Conservation (phyloP, 2,329 filamentous ascomycete species). For the Sporothrix pseudoabietina region DNA sequence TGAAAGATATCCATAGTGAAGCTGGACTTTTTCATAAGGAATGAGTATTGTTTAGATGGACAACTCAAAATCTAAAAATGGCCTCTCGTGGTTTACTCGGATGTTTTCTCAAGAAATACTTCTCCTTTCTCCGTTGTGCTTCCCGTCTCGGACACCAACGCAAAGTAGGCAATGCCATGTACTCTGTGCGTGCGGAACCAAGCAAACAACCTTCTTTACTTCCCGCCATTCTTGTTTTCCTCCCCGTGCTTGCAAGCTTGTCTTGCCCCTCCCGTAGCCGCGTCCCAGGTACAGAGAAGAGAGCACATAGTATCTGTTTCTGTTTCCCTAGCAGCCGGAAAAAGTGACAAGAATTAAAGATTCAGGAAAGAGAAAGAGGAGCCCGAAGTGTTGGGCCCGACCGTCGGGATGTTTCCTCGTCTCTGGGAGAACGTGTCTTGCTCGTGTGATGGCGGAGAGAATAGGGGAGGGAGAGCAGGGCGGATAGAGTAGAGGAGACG, state of each 20-base stretch:
- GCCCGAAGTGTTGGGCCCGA: neutral
- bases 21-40: neutral
- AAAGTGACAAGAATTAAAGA: neutral
- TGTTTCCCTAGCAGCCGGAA: neutral
- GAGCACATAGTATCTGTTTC: neutral
- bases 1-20: slow-evolving; percentile 1
- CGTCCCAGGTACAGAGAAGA: slow-evolving; percentile 9
- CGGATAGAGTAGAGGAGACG: neutral
- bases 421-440: neutral
- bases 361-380: neutral
- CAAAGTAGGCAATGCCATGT: neutral
- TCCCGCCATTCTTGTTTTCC: neutral
- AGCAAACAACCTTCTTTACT: slow-evolving; percentile 24
- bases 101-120: too few relatives aligned
- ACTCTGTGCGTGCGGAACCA: slow-evolving; percentile 14
- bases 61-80: slow-evolving; percentile 11
- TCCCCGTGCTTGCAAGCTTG: neutral
- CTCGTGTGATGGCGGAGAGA: neutral
- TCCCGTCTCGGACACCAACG: slow-evolving; percentile 11
- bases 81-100: neutral
- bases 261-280: slow-evolving; percentile 5
- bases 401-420: neutral
- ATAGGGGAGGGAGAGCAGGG: neutral
- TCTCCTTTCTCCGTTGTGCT: slow-evolving; percentile 2
- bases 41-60: neutral